Conservation (phyloP, 805 yeast genomes). For the Pichia thaimueangensis region DNA sequence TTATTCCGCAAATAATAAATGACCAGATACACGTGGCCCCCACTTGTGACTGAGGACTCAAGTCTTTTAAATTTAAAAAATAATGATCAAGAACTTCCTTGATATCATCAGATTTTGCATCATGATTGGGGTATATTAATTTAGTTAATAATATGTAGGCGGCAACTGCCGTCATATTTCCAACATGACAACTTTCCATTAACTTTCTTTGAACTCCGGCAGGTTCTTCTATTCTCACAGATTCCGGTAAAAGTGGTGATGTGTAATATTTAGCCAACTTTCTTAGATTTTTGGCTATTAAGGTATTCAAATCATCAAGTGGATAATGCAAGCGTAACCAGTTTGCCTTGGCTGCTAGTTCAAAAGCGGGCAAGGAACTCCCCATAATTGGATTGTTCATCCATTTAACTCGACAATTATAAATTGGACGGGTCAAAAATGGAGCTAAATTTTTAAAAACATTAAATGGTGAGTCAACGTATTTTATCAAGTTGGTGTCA, state of each 20-base stretch:
- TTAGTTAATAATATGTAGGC: slow-evolving; percentile 13
- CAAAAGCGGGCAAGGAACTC: slow-evolving; percentile 33
- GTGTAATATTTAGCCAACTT: slow-evolving; percentile 14
- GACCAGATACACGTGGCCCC: slow-evolving; percentile 15
- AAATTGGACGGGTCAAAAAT: slow-evolving; percentile 30
- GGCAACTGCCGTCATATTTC: slow-evolving; percentile 15
- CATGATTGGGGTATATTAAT: slow-evolving; percentile 12
- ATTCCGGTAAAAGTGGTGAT: slow-evolving; percentile 14
- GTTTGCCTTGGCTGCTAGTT: slow-evolving; percentile 32
- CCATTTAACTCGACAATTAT: slow-evolving; percentile 30
- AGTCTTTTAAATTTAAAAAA: slow-evolving; percentile 3
- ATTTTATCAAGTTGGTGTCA: slow-evolving; percentile 21
- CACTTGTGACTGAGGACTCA: slow-evolving; percentile 7
- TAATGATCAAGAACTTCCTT: too few relatives aligned
- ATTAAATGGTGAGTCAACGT: slow-evolving; percentile 37
- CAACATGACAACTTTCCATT: slow-evolving; percentile 18
- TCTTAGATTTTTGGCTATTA: slow-evolving; percentile 4
- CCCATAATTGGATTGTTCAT: slow-evolving; percentile 39
- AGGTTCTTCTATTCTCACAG: slow-evolving; percentile 14
- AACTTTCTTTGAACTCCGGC: slow-evolving; percentile 15
- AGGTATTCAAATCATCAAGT: slow-evolving; percentile 4
- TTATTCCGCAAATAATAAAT: slow-evolving; percentile 14
- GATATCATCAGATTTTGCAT: too few relatives aligned
- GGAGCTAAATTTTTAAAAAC: slow-evolving; percentile 29
- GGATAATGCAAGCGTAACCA: slow-evolving; percentile 28